Percentiles rank a stretch among this genome's conserved stretches.
phyloP scores from a whole-genome alignment of 2,329 filamentous ascomycete species.

The Trichoderma afroharzianum region DNA sequence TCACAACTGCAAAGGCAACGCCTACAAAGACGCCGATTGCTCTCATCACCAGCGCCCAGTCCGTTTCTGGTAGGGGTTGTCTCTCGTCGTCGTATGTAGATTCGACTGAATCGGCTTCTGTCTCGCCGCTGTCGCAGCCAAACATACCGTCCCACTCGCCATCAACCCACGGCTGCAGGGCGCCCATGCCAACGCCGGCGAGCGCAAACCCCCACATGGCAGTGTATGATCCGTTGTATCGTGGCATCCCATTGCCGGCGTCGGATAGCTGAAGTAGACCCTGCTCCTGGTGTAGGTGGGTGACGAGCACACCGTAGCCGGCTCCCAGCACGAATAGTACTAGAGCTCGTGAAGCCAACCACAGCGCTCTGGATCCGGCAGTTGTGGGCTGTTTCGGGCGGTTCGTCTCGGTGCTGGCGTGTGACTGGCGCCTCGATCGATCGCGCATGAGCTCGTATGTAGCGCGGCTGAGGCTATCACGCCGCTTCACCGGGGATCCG shows the following conservation, averaged over 20 bases:
- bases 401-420: conserved; percentile 27
- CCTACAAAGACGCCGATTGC: conserved; percentile 60
- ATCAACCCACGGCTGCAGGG: conserved; percentile 81
- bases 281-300: conserved; percentile 70
- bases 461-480: conserved; percentile 41
- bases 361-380: conserved; percentile 32
- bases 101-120: conserved; percentile 25
- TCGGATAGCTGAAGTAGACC: conserved; percentile 59
- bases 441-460: conserved; percentile 44
- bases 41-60: conserved; percentile 67
- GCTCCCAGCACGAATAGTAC: conserved; percentile 77
- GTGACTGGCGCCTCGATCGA: conserved; percentile 38
- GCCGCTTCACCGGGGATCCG: conserved; percentile 57
- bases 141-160: conserved; percentile 61
- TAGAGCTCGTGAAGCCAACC: conserved; percentile 53
- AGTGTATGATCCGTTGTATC: conserved; percentile 63
- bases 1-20: conserved; percentile 70
- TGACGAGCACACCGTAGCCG: conserved; percentile 77
- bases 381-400: conserved; percentile 27
- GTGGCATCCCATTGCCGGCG: conserved; percentile 34
- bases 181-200: conserved; percentile 73
- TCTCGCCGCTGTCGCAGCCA: conserved; percentile 33
- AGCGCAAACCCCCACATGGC: conserved; percentile 72
- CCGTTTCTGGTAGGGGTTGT: conserved; percentile 46
- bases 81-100: conserved; percentile 23